phyloP scores from a whole-genome alignment of 768 basidiomycete genomes.

The Boletus edulis region DNA sequence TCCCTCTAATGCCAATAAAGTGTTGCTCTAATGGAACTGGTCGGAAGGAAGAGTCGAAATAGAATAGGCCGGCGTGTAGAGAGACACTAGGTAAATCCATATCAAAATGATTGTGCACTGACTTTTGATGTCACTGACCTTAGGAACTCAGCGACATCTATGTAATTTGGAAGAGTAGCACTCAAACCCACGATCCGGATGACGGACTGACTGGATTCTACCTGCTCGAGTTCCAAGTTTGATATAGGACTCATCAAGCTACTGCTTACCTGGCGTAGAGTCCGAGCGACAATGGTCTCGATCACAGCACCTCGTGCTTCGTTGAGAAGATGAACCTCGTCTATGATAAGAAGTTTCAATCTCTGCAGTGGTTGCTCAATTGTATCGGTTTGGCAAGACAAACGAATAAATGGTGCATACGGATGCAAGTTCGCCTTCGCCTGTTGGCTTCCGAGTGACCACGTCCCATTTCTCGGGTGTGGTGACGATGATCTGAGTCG shows the following conservation, averaged over 20 bases:
- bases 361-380: conserved; percentile 46
- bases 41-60: conserved; percentile 96
- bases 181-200: conserved; percentile 96
- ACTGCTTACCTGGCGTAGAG: conserved; percentile 72
- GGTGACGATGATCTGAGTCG: conserved; percentile 97
- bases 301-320: conserved; percentile 98
- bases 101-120: neutral
- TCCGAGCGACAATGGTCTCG: conserved; percentile 96
- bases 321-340: conserved; percentile 95
- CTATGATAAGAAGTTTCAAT: conserved; percentile 92
- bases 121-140: conserved; percentile 46
- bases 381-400: neutral
- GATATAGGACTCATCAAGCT: neutral
- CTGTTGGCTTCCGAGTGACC: conserved; percentile 94
- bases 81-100: conserved; percentile 63
- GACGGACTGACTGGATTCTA: conserved; percentile 93
- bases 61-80: conserved; percentile 84
- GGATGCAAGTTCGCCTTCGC: conserved; percentile 94
- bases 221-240: conserved; percentile 42
- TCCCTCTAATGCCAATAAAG: conserved; percentile 92
- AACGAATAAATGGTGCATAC: conserved; percentile 42
- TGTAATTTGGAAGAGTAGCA: conserved; percentile 95
- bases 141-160: conserved; percentile 94
- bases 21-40: conserved; percentile 97
- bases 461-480: conserved; percentile 99